These are phyloP conservation scores for Toxicodendron radicans DNA, from an alignment of 345 rosid species.

Conservation along the genomic window DNA sequence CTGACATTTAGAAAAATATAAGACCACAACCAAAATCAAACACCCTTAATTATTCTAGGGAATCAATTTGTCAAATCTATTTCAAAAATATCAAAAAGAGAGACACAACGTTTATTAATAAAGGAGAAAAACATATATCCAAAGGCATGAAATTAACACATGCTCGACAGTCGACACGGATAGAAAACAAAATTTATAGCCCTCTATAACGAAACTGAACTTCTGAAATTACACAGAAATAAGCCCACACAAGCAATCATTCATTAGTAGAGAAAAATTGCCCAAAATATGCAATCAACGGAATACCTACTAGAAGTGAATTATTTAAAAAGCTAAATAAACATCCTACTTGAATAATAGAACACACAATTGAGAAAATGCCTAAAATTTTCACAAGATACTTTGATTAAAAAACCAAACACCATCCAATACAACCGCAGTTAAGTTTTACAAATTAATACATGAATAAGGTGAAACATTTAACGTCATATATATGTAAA, in stretches of 20 bases:
- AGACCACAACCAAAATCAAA: background rate
- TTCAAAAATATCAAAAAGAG: background rate
- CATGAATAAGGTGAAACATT: background rate
- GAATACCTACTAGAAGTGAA: background rate
- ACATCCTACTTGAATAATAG: background rate
- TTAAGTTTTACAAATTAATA: background rate
- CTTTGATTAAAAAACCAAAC: background rate
- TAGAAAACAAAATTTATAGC: background rate
- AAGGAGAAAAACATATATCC: too few relatives aligned
- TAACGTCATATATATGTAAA: too few relatives aligned
- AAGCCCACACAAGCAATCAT: slow-evolving; percentile 10
- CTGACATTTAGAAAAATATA: background rate
- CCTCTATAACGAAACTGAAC: background rate
- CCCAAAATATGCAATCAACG: background rate
- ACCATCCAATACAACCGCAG: background rate
- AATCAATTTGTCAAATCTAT: background rate
- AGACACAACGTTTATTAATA: too few relatives aligned
- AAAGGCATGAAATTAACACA: too few relatives aligned
- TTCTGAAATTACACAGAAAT: background rate
- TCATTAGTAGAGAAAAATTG: background rate
- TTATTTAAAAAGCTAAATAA: background rate
- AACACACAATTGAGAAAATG: background rate
- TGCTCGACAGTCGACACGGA: background rate
- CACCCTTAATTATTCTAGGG: background rate
- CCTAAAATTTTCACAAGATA: background rate